Base-by-base conservation (phyloP, 148 eudicot genomes). In the Arbutus unedo region DNA sequence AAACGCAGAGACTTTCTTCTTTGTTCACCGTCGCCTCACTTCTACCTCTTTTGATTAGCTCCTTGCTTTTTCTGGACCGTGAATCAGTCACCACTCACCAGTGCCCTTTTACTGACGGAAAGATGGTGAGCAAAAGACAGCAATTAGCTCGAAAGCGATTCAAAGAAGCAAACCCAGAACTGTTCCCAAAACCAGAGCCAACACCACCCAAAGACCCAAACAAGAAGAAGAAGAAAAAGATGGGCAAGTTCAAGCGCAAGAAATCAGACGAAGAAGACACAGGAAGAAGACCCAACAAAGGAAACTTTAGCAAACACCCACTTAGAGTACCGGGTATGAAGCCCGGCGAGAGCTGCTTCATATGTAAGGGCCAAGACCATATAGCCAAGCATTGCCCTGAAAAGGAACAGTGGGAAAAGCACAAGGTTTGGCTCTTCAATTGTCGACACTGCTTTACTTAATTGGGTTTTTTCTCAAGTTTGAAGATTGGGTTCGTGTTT, bases 271-370 rank as follows among this genome's bases (percentile, higher is more conserved):
- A 43, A 43, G 23, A 66, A 66, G 71, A 66, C 25, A 25, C 83
- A 25, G 81, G 84, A 81, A 89, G 81, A 56, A 89, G 81, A 56
- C 64, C 87, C 81, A 88, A 50, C 10, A 85, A 77, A 81, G 81
- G 87, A 0, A 84, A 83, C 0, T 68, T 47, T 15, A 90, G 74
- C 0, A 93, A 88, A 68, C 96, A 88, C 74, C 94, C 92, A 53
- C 87, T 96, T 75, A 87, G 99, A 81, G 91, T 96, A 23, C 95
- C 98, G 60, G 99, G 99, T 48, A 90, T 94, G 91, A 96, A 84
- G 86, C 98, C 98, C 53, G 99, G 99, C 19, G 99, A 96, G 67
- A 90, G 94, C 88, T 96, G 99, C 85, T 96, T 79, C 77, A 96
- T 94, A 68, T 96, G 99, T 83, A 94, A 92, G 78, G 98, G 77